Evolutionary conservation across 1,284 basidiomycete species (phyloP), one percentile per base, ranked within the genome.

Genomic region (Microbotryomycetes sp.): DNA sequence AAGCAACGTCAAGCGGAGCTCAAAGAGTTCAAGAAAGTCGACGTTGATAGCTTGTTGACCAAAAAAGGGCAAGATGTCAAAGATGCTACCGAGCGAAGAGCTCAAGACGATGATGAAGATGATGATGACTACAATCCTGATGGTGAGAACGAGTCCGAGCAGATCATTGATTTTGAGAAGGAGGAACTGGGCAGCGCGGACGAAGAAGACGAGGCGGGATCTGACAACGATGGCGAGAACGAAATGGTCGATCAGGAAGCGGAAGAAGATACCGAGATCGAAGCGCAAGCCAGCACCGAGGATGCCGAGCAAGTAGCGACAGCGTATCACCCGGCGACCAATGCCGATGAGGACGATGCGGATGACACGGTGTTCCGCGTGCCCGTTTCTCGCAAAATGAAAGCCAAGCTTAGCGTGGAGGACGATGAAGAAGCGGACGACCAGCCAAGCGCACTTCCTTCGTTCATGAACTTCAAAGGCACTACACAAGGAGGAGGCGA

Each of bases 21-120:
- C 4, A 45, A 31, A 22, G 60, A 52, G 26, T 49, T 60, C 4
- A 45, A 31, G 22, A 31, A 53, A 14, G 52, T 66, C 23, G 54
- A 68, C 53, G 60, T 66, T 15, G 19, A 51, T 22, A 48, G 28
- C 4, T n/a, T 68, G 46, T 6, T 68, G 26, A 56, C 50, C 54
- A 49, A 53, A 45, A 62, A 59, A 53, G 58, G 60, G 56, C 19
- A 58, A 46, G 45, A 54, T n/a, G 32, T 29, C 12, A 46, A 59
- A 36, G 47, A 56, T 26, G 51, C 53, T 6, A 28, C 58, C 9
- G 59, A 50, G 30, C 15, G 42, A 36, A 52, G 47, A 30, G 63
- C 55, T 9, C 52, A 56, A 30, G 52, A 36, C 15, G 66, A 58
- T n/a, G 60, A 64, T 16, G 53, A 55, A 1, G 65, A 66, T 26